Evolutionary conservation across 768 basidiomycete genomes (phyloP), one percentile per base, ranked within the genome.

Genomic region (Suillus brevipes): DNA sequence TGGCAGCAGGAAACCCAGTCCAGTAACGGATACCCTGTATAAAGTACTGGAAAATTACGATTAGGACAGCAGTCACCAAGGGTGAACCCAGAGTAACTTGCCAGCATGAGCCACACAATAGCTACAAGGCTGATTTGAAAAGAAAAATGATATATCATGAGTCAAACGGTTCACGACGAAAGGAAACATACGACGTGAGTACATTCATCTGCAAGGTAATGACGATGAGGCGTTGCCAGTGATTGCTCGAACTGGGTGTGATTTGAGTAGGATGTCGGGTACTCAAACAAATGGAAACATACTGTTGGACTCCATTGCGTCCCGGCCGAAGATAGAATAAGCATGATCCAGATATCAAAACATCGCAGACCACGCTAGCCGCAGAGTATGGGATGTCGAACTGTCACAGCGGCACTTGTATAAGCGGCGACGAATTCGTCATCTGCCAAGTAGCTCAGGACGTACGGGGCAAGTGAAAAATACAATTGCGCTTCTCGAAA

Each of bases 381-480:
- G 58, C 36, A 3, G 70, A 94, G 16, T 53, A 53, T 53, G 52
- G 28, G 28, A 53, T 10, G 1, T 31, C 52, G 18, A 18, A 16
- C 52, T 53, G 16, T 53, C 28, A 53, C 28, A 31, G 8, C 7
- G 3, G 31, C 8, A 18, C 18, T 18, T 18, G 28, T 31, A 9
- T 53, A 18, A 53, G 25, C 31, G 28, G 52, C 28, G 18, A 53
- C 18, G 0, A 47, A 47, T 31, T 18, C 28, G 5, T 53, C 10
- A 28, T 10, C 18, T 28, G 16, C 16, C 7, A 18, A 53, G 28
- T 42, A 42, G 7, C 6, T 53, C 28, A 52, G 52, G 52, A 53
- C 52, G 52, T 53, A 53, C 52, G 16, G 16, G 52, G 28, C 7
- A 31, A 28, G 18, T 5, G 28, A 53, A 31, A 18, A 28, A 18